Evolutionary conservation across 2,329 filamentous ascomycete genomes (phyloP).

Genomic region (Raffaelea deltoideospora): DNA sequence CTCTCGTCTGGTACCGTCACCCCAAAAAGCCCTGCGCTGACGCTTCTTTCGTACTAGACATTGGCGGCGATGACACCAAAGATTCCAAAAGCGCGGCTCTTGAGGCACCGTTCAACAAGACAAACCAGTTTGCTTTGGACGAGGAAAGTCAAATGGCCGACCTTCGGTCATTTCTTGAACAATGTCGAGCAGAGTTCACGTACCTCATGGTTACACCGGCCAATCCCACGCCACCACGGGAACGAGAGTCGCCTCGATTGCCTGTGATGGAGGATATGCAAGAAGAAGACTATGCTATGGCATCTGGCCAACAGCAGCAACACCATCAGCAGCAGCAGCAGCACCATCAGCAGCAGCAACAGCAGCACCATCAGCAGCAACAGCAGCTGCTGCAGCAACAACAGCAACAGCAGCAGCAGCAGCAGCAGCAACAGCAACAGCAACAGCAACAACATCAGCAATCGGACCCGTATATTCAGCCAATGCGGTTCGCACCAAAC

Average conservation of each 20-base stretch:
- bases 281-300: conserved; percentile 36
- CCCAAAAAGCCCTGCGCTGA: no score
- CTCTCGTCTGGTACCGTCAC: no score
- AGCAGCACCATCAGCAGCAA: conserved; percentile 45
- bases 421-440: conserved; percentile 27
- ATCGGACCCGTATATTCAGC: no score
- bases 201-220: conserved; percentile 54
- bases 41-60: no score
- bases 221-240: conserved; percentile 49
- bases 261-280: conserved; percentile 44
- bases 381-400: no score
- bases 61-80: no score
- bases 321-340: conserved; percentile 10
- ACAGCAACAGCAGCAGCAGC: no score
- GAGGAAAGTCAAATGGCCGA: conserved; percentile 36
- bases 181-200: conserved; percentile 50
- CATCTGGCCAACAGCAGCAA: conserved; percentile 24
- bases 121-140: no score
- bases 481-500: conserved; percentile 17
- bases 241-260: conserved; percentile 40
- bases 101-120: no score
- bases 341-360: conserved; percentile 10
- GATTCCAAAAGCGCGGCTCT: no score
- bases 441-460: no score
- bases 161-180: conserved; percentile 46